These are phyloP conservation scores for Trichoderma endophyticum DNA, from an alignment of 2,329 filamentous ascomycete species.

Conservation along the genomic window DNA sequence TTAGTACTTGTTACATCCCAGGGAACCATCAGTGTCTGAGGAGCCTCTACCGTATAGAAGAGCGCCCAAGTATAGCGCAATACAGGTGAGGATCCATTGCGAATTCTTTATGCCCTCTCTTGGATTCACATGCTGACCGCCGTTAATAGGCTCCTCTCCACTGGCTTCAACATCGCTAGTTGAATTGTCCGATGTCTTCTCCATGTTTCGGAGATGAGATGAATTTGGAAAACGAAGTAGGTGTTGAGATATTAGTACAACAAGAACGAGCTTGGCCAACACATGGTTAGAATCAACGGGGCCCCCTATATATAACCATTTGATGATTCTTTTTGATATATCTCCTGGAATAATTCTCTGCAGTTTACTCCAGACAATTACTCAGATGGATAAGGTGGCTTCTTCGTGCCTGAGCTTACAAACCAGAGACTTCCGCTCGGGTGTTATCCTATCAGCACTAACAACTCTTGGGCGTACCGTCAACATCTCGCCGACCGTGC, in stretches of 20 bases:
- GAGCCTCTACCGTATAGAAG: neutral
- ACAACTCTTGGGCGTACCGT: neutral
- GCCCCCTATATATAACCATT: neutral
- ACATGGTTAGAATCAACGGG: neutral
- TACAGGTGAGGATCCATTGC: neutral
- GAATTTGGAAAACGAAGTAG: neutral
- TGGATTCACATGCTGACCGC: neutral
- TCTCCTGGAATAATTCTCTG: neutral
- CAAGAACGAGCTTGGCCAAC: neutral
- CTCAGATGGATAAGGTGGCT: neutral
- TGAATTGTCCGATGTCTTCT: neutral
- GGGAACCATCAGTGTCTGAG: conserved; percentile 26
- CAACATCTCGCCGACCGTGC: neutral
- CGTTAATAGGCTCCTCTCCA: neutral
- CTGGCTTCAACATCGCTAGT: neutral
- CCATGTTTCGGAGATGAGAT: neutral
- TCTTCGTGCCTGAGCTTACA: neutral
- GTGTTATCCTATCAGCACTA: neutral
- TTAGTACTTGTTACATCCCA: neutral
- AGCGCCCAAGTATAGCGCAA: neutral
- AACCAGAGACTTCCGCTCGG: neutral
- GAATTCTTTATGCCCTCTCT: neutral
- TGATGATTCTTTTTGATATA: neutral
- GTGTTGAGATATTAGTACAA: neutral
- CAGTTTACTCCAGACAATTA: neutral